Evolutionary conservation across 2,329 filamentous ascomycete genomes (phyloP), one percentile per base, ranked within the genome.

Genomic region (Fusarium gaditjirri): DNA sequence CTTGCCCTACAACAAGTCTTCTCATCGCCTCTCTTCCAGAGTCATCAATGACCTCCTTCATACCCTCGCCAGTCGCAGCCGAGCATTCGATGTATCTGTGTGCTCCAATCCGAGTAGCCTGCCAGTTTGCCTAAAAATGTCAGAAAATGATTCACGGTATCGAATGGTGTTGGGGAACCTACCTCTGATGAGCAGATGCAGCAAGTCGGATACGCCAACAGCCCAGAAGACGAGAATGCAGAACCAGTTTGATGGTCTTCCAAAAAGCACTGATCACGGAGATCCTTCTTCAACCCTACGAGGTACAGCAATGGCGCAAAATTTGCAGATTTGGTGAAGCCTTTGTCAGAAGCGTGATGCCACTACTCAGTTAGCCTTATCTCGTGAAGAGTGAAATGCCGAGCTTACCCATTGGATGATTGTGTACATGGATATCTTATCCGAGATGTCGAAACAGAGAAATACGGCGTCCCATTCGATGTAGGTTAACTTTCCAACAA

Each of bases 381-480:
- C 0, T 8, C 13, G 9, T n/a, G 3, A 13, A 2, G 2, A 5
- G n/a, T 25, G 23, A 0, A 27, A 9, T 23, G 31, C 1, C 10
- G 6, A 0, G 65, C 77, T 57, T 68, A 83, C 81, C 82, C 82
- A 83, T 55, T 79, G 77, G 3, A 81, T 59, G 35, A 83, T 79
- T 3, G 70, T 78, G 27, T 77, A 76, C 74, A 83, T 73, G 13
- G 80, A 80, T 29, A 77, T 59, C 56, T 78, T 79, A 38, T 81
- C 76, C 21, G 76, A 76, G 12, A 83, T 75, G n/a, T 83, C 81
- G 60, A 83, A 83, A 63, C 82, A 83, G 36, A 83, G 73, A 61
- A 83, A 82, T 1, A 83, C 71, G 4, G 77, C 80, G 8, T 83
- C 80, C 81, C 80, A 83, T 10, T 72, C 46, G 17, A 83, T 79